A percentile compares a stretch with the other conserved stretches of the same genome.
These are phyloP conservation scores for Lyophyllum shimeji DNA, from an alignment of 768 basidiomycete species.

Conservation along the genomic window DNA sequence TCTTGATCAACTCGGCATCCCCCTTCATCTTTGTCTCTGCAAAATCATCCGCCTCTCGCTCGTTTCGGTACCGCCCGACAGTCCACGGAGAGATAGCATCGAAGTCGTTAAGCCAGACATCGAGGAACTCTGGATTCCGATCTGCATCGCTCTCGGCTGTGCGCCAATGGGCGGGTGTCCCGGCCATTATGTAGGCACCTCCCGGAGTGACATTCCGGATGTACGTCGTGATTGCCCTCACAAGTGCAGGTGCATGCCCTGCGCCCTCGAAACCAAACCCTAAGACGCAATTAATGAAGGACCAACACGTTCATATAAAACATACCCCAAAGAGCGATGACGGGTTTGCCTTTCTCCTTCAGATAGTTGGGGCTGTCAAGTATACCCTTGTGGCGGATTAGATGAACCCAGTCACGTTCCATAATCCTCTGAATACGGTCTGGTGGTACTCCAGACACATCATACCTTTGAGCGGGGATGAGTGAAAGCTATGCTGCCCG, in stretches of 20 bases:
- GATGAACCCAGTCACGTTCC: conserved; percentile 73
- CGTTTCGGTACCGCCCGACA: conserved; percentile 64
- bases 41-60: conserved; percentile 63
- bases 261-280: conserved; percentile 69
- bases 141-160: conserved; percentile 70
- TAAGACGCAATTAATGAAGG: conserved; percentile 21
- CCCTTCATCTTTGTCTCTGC: conserved; percentile 59
- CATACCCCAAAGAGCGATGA: conserved; percentile 73
- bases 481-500: conserved; percentile 4
- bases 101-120: conserved; percentile 75
- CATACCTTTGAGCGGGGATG: conserved; percentile 57
- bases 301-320: conserved; percentile 1
- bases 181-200: conserved; percentile 74
- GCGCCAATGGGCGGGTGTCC: conserved; percentile 75
- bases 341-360: conserved; percentile 65
- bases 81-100: conserved; percentile 86
- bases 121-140: conserved; percentile 59
- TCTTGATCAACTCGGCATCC: conserved; percentile 61
- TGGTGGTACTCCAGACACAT: conserved; percentile 74
- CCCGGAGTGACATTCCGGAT: conserved; percentile 65
- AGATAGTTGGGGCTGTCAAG: conserved; percentile 76
- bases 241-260: conserved; percentile 59
- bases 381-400: conserved; percentile 57
- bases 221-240: conserved; percentile 53
- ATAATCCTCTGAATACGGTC: conserved; percentile 67